phyloP scores from a whole-genome alignment of 2,329 filamentous ascomycete genomes.

The Fusarium cicatricum region DNA sequence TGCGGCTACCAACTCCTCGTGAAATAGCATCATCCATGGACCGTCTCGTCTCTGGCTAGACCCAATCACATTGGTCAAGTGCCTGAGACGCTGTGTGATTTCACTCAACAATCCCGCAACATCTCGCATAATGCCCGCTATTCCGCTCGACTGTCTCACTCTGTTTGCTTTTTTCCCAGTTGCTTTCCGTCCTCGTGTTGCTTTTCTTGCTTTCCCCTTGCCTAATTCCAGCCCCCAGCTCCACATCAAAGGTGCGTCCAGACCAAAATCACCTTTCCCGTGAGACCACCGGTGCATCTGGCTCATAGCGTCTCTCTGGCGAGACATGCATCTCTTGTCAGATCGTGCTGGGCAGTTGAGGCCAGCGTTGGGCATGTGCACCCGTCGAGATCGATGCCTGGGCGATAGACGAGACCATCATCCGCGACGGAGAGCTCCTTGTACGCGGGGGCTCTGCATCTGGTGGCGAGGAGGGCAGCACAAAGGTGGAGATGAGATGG shows the following conservation, averaged over 20 bases:
- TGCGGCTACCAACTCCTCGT: background rate
- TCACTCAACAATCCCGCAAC: background rate
- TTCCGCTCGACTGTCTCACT: slow-evolving; percentile 11
- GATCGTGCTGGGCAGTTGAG: slow-evolving; percentile 4
- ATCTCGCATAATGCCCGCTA: slow-evolving; percentile 3
- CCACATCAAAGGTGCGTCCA: slow-evolving; percentile 12
- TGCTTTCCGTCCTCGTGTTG: slow-evolving; percentile 4
- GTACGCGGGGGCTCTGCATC: slow-evolving; percentile 1
- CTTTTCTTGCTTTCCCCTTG: slow-evolving; percentile 24
- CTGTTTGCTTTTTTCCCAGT: slow-evolving; percentile 22
- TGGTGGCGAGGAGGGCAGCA: background rate
- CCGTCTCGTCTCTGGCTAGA: slow-evolving; percentile 3
- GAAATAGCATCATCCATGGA: background rate
- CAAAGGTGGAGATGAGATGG: slow-evolving; percentile 9
- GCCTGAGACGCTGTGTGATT: slow-evolving; percentile 20
- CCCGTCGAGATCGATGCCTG: slow-evolving; percentile 1
- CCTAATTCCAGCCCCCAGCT: slow-evolving; percentile 18
- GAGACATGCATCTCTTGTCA: slow-evolving; percentile 33
- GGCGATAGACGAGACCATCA: slow-evolving; percentile 14
- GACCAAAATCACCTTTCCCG: slow-evolving; percentile 4
- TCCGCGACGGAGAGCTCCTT: slow-evolving; percentile 16
- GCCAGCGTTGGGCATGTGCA: slow-evolving; percentile 1
- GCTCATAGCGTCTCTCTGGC: slow-evolving; percentile 16
- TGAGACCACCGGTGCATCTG: slow-evolving; percentile 7
- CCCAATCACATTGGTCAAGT: slow-evolving; percentile 29